Conservation (phyloP, 108 stramenopile genomes). For the Mediolabrus comicus region DNA sequence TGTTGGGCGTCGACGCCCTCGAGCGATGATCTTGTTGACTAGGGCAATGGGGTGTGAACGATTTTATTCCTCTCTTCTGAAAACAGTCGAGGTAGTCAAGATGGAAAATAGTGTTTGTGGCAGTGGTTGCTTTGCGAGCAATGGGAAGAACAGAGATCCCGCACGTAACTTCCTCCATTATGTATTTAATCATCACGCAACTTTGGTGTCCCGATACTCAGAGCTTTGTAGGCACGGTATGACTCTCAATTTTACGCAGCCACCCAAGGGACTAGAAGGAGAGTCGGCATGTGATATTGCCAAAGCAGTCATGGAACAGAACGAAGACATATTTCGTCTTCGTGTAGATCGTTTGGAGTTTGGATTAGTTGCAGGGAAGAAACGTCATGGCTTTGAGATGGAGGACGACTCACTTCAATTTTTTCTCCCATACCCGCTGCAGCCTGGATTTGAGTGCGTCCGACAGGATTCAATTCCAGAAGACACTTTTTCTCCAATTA, state of each 20-base stretch:
- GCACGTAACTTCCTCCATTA: constrained; percentile 34
- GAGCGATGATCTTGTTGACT: constrained; percentile 82
- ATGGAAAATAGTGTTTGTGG: constrained; percentile 16
- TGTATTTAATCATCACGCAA: constrained; percentile 24
- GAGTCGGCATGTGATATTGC: constrained; percentile 31
- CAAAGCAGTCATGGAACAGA: constrained; percentile 31
- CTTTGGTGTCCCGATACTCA: constrained; percentile 21
- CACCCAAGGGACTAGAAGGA: not conserved
- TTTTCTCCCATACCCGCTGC: constrained; percentile 29
- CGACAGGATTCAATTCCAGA: constrained; percentile 22
- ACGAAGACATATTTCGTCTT: constrained; percentile 35
- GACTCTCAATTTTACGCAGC: constrained; percentile 23
- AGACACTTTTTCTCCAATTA: constrained; percentile 57
- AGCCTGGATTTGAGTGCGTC: constrained; percentile 44
- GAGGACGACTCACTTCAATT: constrained; percentile 32
- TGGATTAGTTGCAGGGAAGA: constrained; percentile 7
- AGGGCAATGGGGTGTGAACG: constrained; percentile 67
- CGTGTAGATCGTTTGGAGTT: constrained; percentile 33
- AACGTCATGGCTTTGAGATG: constrained; percentile 6
- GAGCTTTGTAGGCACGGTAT: constrained; percentile 33
- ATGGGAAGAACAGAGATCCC: constrained; percentile 26
- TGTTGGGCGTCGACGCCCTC: constrained; percentile 76
- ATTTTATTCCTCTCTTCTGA: constrained; percentile 73
- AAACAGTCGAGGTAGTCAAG: constrained; percentile 36
- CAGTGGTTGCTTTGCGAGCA: constrained; percentile 12